Evolutionary conservation across 768 basidiomycete species (phyloP), one percentile per base, ranked within the genome.

Genomic region (Sutorius australiensis): DNA sequence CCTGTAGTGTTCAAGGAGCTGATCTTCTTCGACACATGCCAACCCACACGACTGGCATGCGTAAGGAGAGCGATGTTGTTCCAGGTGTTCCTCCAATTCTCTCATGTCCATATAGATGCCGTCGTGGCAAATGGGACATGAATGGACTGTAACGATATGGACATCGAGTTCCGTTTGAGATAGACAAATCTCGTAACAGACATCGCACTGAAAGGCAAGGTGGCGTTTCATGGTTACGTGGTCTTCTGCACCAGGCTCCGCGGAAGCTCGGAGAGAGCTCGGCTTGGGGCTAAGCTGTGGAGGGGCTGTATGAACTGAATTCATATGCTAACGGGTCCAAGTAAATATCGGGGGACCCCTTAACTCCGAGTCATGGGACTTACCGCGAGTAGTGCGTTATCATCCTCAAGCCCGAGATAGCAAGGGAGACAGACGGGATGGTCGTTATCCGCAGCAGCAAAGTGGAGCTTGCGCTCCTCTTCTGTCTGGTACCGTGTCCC

Each of bases 381-480:
- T 50, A 75, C 77, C 51, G 61, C 58, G 13, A 50, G 49, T 36
- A 68, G 69, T 9, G 57, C 54, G 12, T 48, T 51, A 30, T 72
- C 67, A 47, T 73, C 70, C 49, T 72, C 71, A 40, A 75, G 73
- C 17, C 75, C 74, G 0, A 57, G 42, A 27, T 13, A 37, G 46
- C 77, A 78, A 33, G 44, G 11, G 21, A 42, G 21, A 51, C 76
- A 77, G 12, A 66, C 61, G 0, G 75, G 74, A 43, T 79, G 78
- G 42, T 56, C 2, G 41, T 70, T 68, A 16, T 67, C 59, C 4
- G 73, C 69, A 11, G 71, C 66, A 32, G 57, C 58, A 47, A 76
- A 77, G 55, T 80, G 79, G 36, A 60, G 52, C 7, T 50, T 57
- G 6, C 72, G 65, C 1, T 68, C 70, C 16, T 77, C 77, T 37